These are phyloP conservation scores for Penicillium daleae DNA, from an alignment of 495 filamentous ascomycete genomes.

Conservation along the genomic window DNA sequence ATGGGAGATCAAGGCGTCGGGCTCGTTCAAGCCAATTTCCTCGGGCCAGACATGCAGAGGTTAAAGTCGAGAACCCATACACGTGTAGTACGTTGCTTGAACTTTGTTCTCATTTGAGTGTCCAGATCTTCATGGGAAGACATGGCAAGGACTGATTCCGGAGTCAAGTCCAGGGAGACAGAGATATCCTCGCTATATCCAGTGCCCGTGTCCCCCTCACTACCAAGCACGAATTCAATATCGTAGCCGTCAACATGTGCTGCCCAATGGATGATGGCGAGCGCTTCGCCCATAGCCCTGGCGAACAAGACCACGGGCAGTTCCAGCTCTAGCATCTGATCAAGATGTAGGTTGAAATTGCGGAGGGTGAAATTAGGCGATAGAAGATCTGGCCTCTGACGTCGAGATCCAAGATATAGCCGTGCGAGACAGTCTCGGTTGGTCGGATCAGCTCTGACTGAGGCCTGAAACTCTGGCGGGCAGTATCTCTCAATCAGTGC, in stretches of 20 bases:
- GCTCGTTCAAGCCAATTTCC: not conserved
- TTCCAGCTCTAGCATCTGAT: not conserved
- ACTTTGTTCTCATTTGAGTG: not conserved
- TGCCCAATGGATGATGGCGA: not conserved
- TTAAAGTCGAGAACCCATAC: not conserved
- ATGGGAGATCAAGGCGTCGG: not conserved
- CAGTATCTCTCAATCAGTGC: not conserved
- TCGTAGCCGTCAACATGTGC: not conserved
- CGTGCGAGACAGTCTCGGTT: not conserved
- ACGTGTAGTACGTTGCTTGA: not conserved
- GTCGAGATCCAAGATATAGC: not conserved
- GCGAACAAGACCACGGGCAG: not conserved
- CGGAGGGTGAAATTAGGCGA: not conserved
- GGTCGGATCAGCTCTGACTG: not conserved
- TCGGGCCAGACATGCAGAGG: not conserved
- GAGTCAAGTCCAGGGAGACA: not conserved
- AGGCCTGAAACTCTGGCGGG: not conserved
- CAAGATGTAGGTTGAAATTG: not conserved
- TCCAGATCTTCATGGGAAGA: not conserved
- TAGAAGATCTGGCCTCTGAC: not conserved
- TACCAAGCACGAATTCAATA: not conserved
- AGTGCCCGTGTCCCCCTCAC: not conserved
- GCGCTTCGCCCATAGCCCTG: not conserved
- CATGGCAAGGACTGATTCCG: not conserved
- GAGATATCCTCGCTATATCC: not conserved